Evolutionary conservation across 2,329 filamentous ascomycete genomes (phyloP).

Genomic region (Aspergillus vadensis): DNA sequence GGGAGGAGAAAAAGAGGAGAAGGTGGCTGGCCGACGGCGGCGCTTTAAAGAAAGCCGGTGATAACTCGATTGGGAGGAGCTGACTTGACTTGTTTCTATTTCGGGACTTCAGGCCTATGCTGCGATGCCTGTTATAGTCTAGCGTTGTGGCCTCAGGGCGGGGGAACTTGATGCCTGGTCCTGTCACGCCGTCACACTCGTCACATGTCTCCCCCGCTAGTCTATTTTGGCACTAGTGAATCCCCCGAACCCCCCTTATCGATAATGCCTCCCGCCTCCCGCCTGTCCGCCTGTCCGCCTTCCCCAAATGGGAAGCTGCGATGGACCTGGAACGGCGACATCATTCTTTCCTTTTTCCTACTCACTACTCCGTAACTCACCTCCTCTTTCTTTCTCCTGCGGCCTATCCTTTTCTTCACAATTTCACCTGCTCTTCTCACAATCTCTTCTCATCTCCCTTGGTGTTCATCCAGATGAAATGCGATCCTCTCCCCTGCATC

Average conservation of each 20-base stretch:
- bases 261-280: conserved; percentile 26
- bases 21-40: conserved; percentile 26
- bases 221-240: not conserved
- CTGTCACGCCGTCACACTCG: conserved; percentile 18
- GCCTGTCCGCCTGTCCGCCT: not conserved
- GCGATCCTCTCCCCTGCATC: not conserved
- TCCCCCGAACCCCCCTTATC: conserved; percentile 22
- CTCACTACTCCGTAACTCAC: not conserved
- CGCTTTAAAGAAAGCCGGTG: conserved; percentile 24
- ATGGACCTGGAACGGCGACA: conserved; percentile 1
- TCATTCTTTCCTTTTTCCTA: conserved; percentile 10
- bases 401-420: not conserved
- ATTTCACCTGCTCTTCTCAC: too few species aligned
- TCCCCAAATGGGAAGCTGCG: conserved; percentile 3
- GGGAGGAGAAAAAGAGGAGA: conserved; percentile 14
- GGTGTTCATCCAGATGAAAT: not conserved
- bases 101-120: conserved; percentile 23
- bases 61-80: conserved; percentile 20
- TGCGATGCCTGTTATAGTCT: conserved; percentile 26
- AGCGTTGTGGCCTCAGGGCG: conserved; percentile 30
- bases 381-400: not conserved
- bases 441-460: too few species aligned
- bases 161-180: conserved; percentile 27
- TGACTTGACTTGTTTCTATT: conserved; percentile 35
- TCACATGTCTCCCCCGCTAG: conserved; percentile 13